phyloP scores from a whole-genome alignment of 495 filamentous ascomycete species.

The Lasiosphaeriaceae sp. region DNA sequence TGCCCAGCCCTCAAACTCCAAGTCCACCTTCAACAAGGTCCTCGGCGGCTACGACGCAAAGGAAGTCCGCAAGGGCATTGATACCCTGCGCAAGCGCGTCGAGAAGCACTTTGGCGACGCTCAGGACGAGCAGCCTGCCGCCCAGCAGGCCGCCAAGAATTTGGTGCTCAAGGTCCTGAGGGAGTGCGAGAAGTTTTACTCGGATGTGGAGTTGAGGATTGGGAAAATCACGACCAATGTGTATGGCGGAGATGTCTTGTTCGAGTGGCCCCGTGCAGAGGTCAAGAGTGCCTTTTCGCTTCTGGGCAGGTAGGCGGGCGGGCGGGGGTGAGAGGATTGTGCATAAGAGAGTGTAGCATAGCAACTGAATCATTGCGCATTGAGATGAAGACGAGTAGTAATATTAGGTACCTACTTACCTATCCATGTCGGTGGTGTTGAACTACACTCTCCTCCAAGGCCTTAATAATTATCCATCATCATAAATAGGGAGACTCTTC shows the following conservation, averaged over 20 bases:
- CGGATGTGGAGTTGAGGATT: conserved; percentile 66
- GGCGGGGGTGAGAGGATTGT: not conserved
- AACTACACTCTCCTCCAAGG: no score
- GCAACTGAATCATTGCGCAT: no score
- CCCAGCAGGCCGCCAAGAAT: conserved; percentile 25
- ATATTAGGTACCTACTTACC: no score
- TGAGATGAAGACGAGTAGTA: no score
- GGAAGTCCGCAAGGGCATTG: conserved; percentile 80
- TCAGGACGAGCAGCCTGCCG: conserved; percentile 36
- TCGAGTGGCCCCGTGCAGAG: conserved; percentile 52
- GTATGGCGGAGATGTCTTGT: conserved; percentile 52
- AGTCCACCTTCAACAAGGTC: conserved; percentile 77
- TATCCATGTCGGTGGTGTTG: no score
- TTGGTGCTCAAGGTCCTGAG: conserved; percentile 75
- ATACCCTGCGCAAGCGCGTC: conserved; percentile 79
- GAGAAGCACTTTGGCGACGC: conserved; percentile 95
- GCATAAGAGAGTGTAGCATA: not conserved
- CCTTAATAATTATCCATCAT: no score
- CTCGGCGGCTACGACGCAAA: conserved; percentile 73
- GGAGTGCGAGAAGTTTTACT: conserved; percentile 77
- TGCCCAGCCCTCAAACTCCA: conserved; percentile 71
- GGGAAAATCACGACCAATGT: conserved; percentile 57
- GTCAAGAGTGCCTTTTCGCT: conserved; percentile 47
- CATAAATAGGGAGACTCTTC: no score
- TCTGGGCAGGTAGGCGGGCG: not conserved